Conservation (phyloP, 2,329 filamentous ascomycete genomes). For the Chaetomiaceae sp. region DNA sequence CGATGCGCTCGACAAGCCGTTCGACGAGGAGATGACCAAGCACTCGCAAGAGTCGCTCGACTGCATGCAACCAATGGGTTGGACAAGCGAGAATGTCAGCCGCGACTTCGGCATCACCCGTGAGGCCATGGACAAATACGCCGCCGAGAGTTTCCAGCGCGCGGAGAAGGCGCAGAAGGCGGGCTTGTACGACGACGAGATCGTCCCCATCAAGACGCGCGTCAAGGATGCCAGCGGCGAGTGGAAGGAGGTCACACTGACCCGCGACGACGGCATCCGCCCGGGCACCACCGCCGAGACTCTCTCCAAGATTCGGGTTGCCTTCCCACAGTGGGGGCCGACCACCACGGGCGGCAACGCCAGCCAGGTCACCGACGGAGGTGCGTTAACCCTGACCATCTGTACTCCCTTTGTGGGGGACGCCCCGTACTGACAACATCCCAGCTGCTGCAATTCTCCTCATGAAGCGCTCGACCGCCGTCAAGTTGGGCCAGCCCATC, state of each 20-base stretch:
- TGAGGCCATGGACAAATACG: constrained; percentile 75
- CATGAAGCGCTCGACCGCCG: constrained; percentile 89
- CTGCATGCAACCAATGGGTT: constrained; percentile 94
- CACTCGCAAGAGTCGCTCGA: constrained; percentile 71
- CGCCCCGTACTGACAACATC: constrained; percentile 3
- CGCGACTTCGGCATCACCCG: constrained; percentile 81
- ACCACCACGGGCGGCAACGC: constrained; percentile 89
- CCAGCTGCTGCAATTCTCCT: constrained; percentile 74
- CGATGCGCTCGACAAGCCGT: constrained; percentile 63
- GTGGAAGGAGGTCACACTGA: constrained; percentile 69
- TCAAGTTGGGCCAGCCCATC: constrained; percentile 83
- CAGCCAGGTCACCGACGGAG: constrained; percentile 89
- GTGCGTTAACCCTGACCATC: no score
- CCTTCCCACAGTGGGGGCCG: constrained; percentile 85
- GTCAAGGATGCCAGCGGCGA: constrained; percentile 80
- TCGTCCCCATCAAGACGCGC: constrained; percentile 75
- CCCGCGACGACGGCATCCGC: constrained; percentile 83
- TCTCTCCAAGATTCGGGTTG: constrained; percentile 77
- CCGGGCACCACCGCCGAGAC: constrained; percentile 81
- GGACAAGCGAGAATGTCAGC: constrained; percentile 94
- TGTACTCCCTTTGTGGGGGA: no score
- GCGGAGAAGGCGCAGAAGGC: constrained; percentile 88
- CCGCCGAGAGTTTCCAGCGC: constrained; percentile 78
- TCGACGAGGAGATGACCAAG: constrained; percentile 67
- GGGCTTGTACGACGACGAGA: constrained; percentile 90